Evolutionary conservation across 306 rosid genomes (phyloP), one percentile per base, ranked within the genome.

Genomic region (Ormosia semicastrata): DNA sequence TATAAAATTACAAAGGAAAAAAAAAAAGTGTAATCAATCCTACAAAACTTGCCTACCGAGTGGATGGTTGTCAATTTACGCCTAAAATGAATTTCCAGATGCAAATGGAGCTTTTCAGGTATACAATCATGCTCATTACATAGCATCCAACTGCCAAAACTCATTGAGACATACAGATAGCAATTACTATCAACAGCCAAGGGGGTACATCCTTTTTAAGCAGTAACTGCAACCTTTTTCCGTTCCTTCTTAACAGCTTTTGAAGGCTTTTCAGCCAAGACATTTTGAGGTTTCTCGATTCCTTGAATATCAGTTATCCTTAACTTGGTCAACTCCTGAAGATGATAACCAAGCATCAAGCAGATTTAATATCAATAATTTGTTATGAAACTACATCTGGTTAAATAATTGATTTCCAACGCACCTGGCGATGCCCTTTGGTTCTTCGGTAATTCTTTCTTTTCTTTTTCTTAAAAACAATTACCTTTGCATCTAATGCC

Each of bases 391-490:
- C 52, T 30, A 59, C 2, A 54, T 43, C 3, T 13, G 32, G 30
- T 76, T 33, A 37, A 52, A 46, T 54, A 43, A 68, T 37, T 74
- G 65, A 15, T 71, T 81, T 83, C 49, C 43, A 80, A 79, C 82
- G 13, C 74, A 95, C 95, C 97, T 91, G 98, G 68, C 97, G 94
- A 80, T 93, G 98, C 36, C 97, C 98, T 83, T 89, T 91, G 79
- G 90, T 83, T 86, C 97, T 86, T 40, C 98, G 89, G 82, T 93
- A 95, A 81, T 93, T 95, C 94, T 95, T 95, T 82, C 99, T 90
- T 84, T 97, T 91, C 90, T 95, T 93, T 87, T 95, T 95, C 94
- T 95, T 95, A 66, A 95, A 95, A 76, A 93, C 91, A 63, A 95
- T 86, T 13, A 93, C 94, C 84, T 83, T 87, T 57, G 98, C 98